Evolutionary conservation across 371 early-diverging fungal species (phyloP).

Genomic region (Syncephalis plumigaleata): DNA sequence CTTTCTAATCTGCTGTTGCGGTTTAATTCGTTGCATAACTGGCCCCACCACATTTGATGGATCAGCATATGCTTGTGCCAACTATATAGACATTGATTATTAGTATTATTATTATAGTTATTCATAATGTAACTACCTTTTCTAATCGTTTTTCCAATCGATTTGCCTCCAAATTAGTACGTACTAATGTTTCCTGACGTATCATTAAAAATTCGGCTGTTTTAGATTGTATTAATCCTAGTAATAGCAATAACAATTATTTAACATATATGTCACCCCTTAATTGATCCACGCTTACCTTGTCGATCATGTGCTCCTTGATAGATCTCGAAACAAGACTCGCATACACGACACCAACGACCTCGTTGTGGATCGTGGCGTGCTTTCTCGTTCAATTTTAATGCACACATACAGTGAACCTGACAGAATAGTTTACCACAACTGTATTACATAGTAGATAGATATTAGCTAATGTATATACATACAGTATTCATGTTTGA

Average conservation of each 20-base stretch:
- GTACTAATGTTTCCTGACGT: slow-evolving; percentile 31
- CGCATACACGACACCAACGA: slow-evolving; percentile 58
- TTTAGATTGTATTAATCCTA: slow-evolving; percentile 21
- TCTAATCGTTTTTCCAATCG: slow-evolving; percentile 73
- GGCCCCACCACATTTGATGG: not conserved
- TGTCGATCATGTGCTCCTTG: not conserved
- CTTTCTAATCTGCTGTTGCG: slow-evolving; percentile 1
- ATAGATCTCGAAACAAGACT: slow-evolving; percentile 29
- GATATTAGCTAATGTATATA: not conserved
- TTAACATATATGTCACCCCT: not conserved
- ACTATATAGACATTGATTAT: slow-evolving; percentile 10
- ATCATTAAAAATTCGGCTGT: slow-evolving; percentile 34
- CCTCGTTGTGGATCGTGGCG: slow-evolving; percentile 54
- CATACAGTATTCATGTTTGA: not conserved
- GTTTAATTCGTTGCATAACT: slow-evolving; percentile 3
- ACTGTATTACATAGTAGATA: slow-evolving; percentile 13
- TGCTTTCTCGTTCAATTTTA: slow-evolving; percentile 44
- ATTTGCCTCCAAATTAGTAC: slow-evolving; percentile 48
- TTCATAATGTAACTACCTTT: slow-evolving; percentile 24
- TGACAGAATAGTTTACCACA: slow-evolving; percentile 62
- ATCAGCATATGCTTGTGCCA: slow-evolving; percentile 9
- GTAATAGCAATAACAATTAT: not conserved
- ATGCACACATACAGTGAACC: slow-evolving; percentile 41
- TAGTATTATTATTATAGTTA: not conserved
- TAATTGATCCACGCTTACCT: not conserved